phyloP scores from a whole-genome alignment of 129 eudicot species.

The Flaveria ramosissima region DNA sequence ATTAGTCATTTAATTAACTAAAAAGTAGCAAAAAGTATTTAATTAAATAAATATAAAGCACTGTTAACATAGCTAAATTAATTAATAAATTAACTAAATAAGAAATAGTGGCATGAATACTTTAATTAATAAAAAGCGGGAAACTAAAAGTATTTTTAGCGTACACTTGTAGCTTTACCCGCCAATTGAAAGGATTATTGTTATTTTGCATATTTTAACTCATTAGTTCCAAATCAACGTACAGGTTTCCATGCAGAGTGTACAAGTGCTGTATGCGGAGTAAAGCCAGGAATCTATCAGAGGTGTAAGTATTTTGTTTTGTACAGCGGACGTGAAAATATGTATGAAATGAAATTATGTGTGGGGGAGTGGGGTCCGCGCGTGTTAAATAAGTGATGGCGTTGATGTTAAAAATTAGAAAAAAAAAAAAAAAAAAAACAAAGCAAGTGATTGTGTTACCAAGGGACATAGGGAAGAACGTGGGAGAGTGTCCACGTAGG shows the following conservation, averaged over 20 bases:
- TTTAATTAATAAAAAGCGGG: slow-evolving; percentile 47
- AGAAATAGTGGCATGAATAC: neutral
- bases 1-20: too few relatives aligned
- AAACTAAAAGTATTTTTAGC: slow-evolving; percentile 33
- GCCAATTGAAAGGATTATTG: slow-evolving; percentile 17
- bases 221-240: slow-evolving; percentile 8
- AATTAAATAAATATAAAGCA: too few relatives aligned
- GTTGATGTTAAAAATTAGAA: too few relatives aligned
- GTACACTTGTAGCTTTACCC: slow-evolving; percentile 26
- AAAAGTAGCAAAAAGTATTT: too few relatives aligned
- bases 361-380: slow-evolving; percentile 37
- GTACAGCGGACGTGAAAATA: slow-evolving; percentile 34
- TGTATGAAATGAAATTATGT: slow-evolving; percentile 31
- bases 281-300: too few relatives aligned
- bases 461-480: slow-evolving; percentile 39
- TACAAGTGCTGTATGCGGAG: neutral
- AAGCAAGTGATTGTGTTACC: slow-evolving; percentile 20
- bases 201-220: neutral
- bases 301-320: slow-evolving; percentile 12
- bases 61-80: too few relatives aligned
- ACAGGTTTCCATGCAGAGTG: neutral
- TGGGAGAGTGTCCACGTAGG: slow-evolving; percentile 39
- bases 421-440: too few relatives aligned
- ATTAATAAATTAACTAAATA: neutral
- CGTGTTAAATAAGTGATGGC: slow-evolving; percentile 31